Base-by-base conservation (phyloP, 805 yeast species). In the Diddensiella santjacobensis region DNA sequence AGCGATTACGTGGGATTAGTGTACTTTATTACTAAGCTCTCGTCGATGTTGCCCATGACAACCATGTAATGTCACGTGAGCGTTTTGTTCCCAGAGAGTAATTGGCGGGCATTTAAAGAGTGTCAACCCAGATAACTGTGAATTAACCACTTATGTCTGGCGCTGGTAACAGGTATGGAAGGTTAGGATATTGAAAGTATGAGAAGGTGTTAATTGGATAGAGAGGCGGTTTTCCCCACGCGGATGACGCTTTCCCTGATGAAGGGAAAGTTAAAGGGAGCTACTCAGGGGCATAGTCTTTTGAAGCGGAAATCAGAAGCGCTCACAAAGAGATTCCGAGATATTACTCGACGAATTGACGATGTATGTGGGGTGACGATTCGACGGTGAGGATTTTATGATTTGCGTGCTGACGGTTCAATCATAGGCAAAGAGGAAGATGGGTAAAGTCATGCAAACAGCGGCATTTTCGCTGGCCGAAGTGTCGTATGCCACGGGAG, bases 401-500 rank as follows among this genome's bases (percentile, higher is more conserved):
- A n/a, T n/a, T n/a, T n/a, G n/a, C n/a, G n/a, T n/a, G n/a, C n/a
- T n/a, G n/a, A n/a, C n/a, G n/a, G n/a, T n/a, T n/a, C n/a, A n/a
- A n/a, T 24, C 3, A 42, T 4, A 67, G 64, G 83, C 98, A 39
- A 91, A 91, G 71, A 80, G 91, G 59, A 93, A 91, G 73, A 91
- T 93, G 98, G 99, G 98, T 44, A 77, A 91, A 56, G 96, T 91
- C 39, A 91, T 91, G 98, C 98, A 93, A 66, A 86, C 95, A 0
- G 99, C 99, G 1, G 95, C 98, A 1, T 91, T 91, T 67, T 90
- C 98, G 4, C 76, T 91, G 59, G 98, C 98, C 2, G 99, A 91
- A 67, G 98, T 91, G 41, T 84, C 93, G 40, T 93, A 93, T 64
- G 99, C 99, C 22, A 91, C 97, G 2, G 98, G 98, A 50, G 96